Base-by-base conservation (phyloP, 2,329 filamentous ascomycete species). In the Elsinoe batatas region DNA sequence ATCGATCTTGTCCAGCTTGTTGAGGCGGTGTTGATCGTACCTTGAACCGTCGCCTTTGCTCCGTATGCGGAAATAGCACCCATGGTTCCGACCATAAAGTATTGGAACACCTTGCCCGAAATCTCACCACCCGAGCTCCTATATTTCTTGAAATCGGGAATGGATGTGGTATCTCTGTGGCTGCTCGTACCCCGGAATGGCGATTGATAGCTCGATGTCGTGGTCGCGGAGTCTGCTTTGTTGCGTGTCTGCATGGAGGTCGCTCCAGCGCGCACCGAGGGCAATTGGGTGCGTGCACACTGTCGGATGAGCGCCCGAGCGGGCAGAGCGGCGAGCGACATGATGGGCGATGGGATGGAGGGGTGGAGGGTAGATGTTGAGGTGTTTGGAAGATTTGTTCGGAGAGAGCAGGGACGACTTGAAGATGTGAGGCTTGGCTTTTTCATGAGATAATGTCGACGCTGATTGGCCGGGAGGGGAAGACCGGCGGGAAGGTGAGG, bases 1-100 rank as follows among this genome's bases (percentile, higher is more conserved):
- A 30, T 5, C 53, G 26, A 40, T 43, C 53, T 56, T 37, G 6
- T 11, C 11, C 43, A 47, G 10, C 20, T 44, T 51, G 11, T 36
- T 50, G 35, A 15, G 18, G 2, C 22, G 22, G 22, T 3, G 22
- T 26, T 46, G 6, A 18, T 72, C 87, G 71, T 82, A 98, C 93
- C 91, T 81, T 96, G 89, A 64, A 98, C 89, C 62, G 93, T 97
- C 67, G 88, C 89, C 85, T 98, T 98, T 71, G 91, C 93, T 69
- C 91, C 91, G 64, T 93, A 87, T 58, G 91, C 91, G 62, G 87
- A 84, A 71, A 97, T 80, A 68, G 93, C 86, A 70, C 93, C 93
- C 80, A 98, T 86, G 56, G 88, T 85, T 67, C 93, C 93, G 63
- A 95, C 93, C 88, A 97, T 95, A 77, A 98, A 97, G 82, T 98